Evolutionary conservation across 768 basidiomycete genomes (phyloP).

Genomic region (Phaeotremella skinneri): DNA sequence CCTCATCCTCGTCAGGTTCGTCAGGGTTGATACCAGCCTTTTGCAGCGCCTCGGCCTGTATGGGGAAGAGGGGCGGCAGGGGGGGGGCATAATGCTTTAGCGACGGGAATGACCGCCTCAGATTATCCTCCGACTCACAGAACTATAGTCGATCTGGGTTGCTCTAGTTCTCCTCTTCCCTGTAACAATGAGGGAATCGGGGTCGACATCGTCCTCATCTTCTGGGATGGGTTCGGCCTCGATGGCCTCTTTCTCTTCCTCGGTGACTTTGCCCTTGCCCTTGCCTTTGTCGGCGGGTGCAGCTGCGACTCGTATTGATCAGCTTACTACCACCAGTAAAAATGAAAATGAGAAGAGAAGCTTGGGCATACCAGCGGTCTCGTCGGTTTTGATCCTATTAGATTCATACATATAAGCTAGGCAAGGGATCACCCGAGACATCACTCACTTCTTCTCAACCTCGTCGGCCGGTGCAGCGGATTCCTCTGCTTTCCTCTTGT

Average conservation of each 20-base stretch:
- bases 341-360: too few relatives aligned
- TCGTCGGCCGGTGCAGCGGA: slow-evolving; percentile 8
- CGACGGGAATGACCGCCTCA: neutral
- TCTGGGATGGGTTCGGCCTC: slow-evolving; percentile 54
- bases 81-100: neutral
- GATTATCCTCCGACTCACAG: slow-evolving; percentile 28
- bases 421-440: slow-evolving; percentile 7
- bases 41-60: slow-evolving; percentile 38
- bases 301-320: neutral
- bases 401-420: neutral
- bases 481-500: slow-evolving; percentile 38
- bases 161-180: slow-evolving; percentile 52
- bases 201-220: slow-evolving; percentile 59
- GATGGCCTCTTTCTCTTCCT: slow-evolving; percentile 22
- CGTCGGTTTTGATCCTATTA: slow-evolving; percentile 24
- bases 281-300: slow-evolving; percentile 27
- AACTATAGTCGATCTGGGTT: slow-evolving; percentile 38
- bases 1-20: slow-evolving; percentile 59
- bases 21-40: slow-evolving; percentile 32
- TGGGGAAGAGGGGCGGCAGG: slow-evolving; percentile 16
- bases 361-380: neutral
- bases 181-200: slow-evolving; percentile 17
- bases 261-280: slow-evolving; percentile 28
- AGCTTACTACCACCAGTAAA: too few relatives aligned
- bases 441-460: slow-evolving; percentile 34